phyloP scores from a whole-genome alignment of 1,284 basidiomycete species.

The Trichosporon faecale region DNA sequence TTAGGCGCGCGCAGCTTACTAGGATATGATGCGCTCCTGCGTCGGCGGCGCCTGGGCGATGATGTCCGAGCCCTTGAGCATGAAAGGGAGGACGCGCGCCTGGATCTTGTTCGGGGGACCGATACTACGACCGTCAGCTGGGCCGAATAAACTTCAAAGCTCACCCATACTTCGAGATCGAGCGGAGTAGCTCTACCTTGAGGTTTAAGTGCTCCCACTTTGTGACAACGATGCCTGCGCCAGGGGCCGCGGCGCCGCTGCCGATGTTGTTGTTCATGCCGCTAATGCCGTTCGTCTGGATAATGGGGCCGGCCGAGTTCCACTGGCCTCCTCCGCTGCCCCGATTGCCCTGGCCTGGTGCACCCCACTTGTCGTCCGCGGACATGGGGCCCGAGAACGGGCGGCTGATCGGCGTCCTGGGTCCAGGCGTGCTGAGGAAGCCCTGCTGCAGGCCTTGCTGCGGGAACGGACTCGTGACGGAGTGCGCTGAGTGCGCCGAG shows the following conservation, averaged over 20 bases:
- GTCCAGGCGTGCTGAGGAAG: slow-evolving; percentile 12
- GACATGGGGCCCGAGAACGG: slow-evolving; percentile 18
- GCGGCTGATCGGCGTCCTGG: slow-evolving; percentile 21
- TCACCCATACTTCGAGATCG: slow-evolving; percentile 89
- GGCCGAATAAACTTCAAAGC: slow-evolving; percentile 35
- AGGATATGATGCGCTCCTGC: slow-evolving; percentile 95
- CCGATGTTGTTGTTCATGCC: slow-evolving; percentile 9
- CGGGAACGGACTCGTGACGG: slow-evolving; percentile 6
- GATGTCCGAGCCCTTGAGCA: slow-evolving; percentile 85
- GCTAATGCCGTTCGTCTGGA: slow-evolving; percentile 17
- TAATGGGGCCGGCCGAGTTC: slow-evolving; percentile 17
- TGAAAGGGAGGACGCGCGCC: slow-evolving; percentile 90
- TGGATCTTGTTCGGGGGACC: slow-evolving; percentile 99
- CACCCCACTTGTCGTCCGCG: slow-evolving; percentile 25
- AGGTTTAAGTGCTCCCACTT: slow-evolving; percentile 95
- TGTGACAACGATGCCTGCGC: slow-evolving; percentile 77
- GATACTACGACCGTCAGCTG: slow-evolving; percentile 58
- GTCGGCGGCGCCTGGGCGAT: slow-evolving; percentile 98
- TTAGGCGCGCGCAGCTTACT: slow-evolving; percentile 50
- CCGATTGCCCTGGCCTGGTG: slow-evolving; percentile 13
- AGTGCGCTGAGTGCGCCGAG: neutral
- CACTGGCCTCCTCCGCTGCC: slow-evolving; percentile 20
- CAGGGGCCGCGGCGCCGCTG: slow-evolving; percentile 57
- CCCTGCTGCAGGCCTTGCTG: slow-evolving; percentile 5
- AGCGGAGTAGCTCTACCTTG: slow-evolving; percentile 79